Conservation (phyloP, 2,329 filamentous ascomycete species). For the Scytalidium lignicola region DNA sequence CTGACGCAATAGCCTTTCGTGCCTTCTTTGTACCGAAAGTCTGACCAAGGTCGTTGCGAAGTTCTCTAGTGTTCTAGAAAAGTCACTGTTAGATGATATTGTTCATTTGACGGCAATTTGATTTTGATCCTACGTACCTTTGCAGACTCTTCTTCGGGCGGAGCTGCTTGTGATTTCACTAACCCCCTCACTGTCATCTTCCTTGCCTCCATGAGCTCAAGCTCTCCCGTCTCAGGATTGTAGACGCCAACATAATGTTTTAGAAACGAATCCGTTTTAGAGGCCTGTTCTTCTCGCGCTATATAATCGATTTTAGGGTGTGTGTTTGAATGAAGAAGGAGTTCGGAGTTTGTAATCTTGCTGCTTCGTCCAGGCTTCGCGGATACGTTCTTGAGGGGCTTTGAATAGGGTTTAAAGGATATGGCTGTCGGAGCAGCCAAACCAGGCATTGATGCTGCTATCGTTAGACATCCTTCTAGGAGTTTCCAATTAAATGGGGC, state of each 20-base stretch:
- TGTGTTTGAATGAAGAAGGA: conserved; percentile 52
- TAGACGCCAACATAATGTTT: conserved; percentile 63
- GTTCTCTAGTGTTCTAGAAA: conserved; percentile 51
- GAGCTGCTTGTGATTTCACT: conserved; percentile 50
- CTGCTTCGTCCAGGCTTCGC: conserved; percentile 17
- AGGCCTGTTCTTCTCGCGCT: conserved; percentile 45
- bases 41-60: conserved; percentile 65
- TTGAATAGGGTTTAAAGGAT: conserved; percentile 26
- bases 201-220: conserved; percentile 58
- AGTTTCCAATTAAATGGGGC: too few relatives aligned
- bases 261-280: conserved; percentile 38
- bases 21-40: conserved; percentile 84
- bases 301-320: conserved; percentile 57
- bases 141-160: conserved; percentile 40
- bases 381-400: conserved; percentile 20
- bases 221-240: conserved; percentile 52
- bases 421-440: conserved; percentile 27
- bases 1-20: conserved; percentile 67
- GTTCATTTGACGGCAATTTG: conserved; percentile 31
- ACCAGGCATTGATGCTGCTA: conserved; percentile 28
- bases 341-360: conserved; percentile 34
- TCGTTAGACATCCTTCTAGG: conserved; percentile 2
- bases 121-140: conserved; percentile 19
- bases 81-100: conserved; percentile 10
- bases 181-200: conserved; percentile 57